Evolutionary conservation across 2,329 filamentous ascomycete genomes (phyloP).

Genomic region (Aspergillus fumigatiaffinis): DNA sequence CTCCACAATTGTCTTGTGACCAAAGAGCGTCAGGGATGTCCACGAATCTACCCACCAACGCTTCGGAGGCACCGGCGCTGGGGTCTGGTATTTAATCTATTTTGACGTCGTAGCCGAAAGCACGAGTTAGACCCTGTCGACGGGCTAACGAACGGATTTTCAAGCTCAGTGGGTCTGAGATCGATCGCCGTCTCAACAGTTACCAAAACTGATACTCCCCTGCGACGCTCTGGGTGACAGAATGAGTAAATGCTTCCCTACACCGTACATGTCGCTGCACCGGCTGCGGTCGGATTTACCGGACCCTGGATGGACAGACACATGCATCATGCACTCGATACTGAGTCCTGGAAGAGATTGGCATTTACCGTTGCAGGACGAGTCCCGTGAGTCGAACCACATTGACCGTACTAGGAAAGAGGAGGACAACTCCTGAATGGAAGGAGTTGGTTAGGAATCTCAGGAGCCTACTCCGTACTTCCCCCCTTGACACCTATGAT

Average conservation of each 20-base stretch:
- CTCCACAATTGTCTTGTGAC: background rate
- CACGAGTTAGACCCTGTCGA: conserved; percentile 5
- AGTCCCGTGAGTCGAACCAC: background rate
- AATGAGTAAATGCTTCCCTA: conserved; percentile 17
- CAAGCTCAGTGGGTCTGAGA: conserved; percentile 5
- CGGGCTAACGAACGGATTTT: conserved; percentile 13
- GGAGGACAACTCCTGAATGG: background rate
- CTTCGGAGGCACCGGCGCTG: background rate
- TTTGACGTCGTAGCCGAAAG: conserved; percentile 7
- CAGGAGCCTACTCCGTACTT: background rate
- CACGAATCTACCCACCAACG: background rate
- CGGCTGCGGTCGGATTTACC: conserved; percentile 4
- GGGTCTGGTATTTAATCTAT: conserved; percentile 12
- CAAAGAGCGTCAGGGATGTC: background rate
- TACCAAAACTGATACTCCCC: background rate
- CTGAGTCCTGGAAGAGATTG: background rate
- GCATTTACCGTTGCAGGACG: background rate
- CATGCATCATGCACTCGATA: conserved; percentile 6
- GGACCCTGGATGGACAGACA: conserved; percentile 4
- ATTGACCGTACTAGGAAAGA: conserved; percentile 11
- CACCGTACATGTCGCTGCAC: background rate
- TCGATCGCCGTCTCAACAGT: background rate
- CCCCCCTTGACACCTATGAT: background rate
- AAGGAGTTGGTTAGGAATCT: background rate
- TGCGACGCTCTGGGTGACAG: conserved; percentile 10